Conservation (phyloP, 2,329 filamentous ascomycete species). For the Colletotrichum horii region DNA sequence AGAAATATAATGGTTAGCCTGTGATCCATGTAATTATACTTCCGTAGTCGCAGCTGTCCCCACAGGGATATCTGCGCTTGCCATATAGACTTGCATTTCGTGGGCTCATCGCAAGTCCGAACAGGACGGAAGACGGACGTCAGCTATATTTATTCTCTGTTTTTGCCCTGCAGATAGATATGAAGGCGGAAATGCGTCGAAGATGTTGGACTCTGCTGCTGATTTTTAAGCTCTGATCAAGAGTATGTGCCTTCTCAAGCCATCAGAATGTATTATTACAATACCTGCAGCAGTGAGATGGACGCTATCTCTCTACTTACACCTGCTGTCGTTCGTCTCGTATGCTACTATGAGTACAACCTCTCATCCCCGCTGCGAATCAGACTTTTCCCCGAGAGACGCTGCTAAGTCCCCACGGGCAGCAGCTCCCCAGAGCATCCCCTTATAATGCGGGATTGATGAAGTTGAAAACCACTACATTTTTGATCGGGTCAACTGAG, state of each 20-base stretch:
- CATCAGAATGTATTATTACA: not conserved
- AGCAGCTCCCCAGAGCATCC: not conserved
- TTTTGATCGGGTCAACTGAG: not conserved
- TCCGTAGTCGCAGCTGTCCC: not conserved
- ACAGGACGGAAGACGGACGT: not conserved
- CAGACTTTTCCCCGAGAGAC: rapidly evolving
- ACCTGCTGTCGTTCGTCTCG: not conserved
- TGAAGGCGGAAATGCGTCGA: not conserved
- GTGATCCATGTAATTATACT: not conserved
- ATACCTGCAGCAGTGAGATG: not conserved
- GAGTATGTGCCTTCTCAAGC: not conserved
- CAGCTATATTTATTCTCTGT: not conserved
- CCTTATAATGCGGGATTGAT: not conserved
- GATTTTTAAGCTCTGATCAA: not conserved
- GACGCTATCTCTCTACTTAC: not conserved
- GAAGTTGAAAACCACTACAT: not conserved
- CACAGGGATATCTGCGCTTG: not conserved
- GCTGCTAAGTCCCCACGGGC: not conserved
- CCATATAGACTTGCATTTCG: rapidly evolving
- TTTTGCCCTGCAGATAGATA: not conserved
- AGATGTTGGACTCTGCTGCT: no score
- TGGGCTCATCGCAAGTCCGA: not conserved
- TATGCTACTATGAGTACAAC: not conserved
- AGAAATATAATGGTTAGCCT: not conserved
- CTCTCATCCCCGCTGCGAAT: not conserved